Base-by-base conservation (phyloP, 2,329 filamentous ascomycete species). In the Talaromyces sp. region DNA sequence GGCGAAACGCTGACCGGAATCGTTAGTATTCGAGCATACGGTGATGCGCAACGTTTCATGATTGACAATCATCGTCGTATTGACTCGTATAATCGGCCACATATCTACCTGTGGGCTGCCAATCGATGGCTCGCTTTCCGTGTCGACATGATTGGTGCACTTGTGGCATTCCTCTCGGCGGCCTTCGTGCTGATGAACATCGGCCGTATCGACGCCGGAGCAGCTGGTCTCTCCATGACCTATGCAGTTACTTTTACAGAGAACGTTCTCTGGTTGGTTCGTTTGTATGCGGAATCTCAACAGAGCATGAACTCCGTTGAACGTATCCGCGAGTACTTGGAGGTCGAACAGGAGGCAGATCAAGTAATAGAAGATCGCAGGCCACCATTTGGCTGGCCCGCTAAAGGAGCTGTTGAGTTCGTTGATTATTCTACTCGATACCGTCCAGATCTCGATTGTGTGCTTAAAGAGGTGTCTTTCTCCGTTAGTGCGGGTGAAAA, bases 231-330 rank as follows among this genome's bases (percentile, higher is more conserved):
- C 66, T 96, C 95, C 5, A 81, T 99, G 70, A 96, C 92, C 58
- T 99, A 99, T 71, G 95, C 95, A 16, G 91, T 99, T 68, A 93
- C 91, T 1, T 99, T 99, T 71, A 96, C 93, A 0, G 95, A 99
- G 75, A 98, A 96, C 68, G 90, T 99, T 6, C 80, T 99, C 18
- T 99, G 95, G 95, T 87, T 98, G 61, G 93, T 99, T 33, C 88
- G 95, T 54, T 83, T 97, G 14, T 99, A 99, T 75, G 89, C 93
- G 0, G 87, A 91, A 72, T 97, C 98, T 71, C 95, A 99, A 78
- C 95, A 99, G 77, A 98, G 97, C 78, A 98, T 99, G 95, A 99
- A 99, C 78, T 93, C 93, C 2, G 93, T 98, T 56, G 95, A 99
- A 78, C 91, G 95, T 71, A 89, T 99, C 72, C 96, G 96, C 80